phyloP scores from a whole-genome alignment of 73 alveolate species.

The Blepharisma stoltei region DNA sequence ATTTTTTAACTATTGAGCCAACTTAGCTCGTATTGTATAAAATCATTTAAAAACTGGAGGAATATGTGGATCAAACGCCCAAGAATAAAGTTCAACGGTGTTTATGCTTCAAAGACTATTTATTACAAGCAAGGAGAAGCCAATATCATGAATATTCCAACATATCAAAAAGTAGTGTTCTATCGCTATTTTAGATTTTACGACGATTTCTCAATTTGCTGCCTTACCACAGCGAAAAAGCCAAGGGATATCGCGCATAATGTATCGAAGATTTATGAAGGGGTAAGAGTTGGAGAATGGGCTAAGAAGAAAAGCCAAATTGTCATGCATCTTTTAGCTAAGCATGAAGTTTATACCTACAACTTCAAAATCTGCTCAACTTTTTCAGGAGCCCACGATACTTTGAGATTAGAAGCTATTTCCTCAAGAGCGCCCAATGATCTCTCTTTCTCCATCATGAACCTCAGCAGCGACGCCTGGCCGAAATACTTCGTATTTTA shows the following conservation, averaged over 20 bases:
- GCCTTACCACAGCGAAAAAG: background rate
- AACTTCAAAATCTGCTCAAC: background rate
- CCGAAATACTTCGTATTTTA: background rate
- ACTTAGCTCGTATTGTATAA: too few species aligned
- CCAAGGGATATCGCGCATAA: background rate
- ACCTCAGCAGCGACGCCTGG: constrained; percentile 11
- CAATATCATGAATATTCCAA: background rate
- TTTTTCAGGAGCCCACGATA: background rate
- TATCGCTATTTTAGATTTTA: constrained; percentile 16
- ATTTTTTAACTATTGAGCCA: too few species aligned
- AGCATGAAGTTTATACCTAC: background rate
- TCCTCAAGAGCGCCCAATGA: background rate
- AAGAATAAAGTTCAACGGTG: constrained; percentile 10
- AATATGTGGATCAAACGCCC: constrained; percentile 28
- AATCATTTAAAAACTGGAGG: constrained; percentile 22
- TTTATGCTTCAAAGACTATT: background rate
- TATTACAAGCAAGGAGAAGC: constrained; percentile 15
- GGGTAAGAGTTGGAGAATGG: constrained; percentile 15
- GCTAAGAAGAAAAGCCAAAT: background rate
- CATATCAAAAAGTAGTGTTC: constrained; percentile 15
- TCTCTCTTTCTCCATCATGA: background rate
- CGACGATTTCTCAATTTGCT: constrained; percentile 13
- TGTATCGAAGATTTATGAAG: background rate
- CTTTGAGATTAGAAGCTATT: background rate
- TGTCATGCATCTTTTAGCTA: constrained; percentile 6